Percentiles rank a stretch among this genome's conserved stretches.
Evolutionary conservation across 2,329 filamentous ascomycete genomes (phyloP).

Genomic region (Colletotrichum sp.): DNA sequence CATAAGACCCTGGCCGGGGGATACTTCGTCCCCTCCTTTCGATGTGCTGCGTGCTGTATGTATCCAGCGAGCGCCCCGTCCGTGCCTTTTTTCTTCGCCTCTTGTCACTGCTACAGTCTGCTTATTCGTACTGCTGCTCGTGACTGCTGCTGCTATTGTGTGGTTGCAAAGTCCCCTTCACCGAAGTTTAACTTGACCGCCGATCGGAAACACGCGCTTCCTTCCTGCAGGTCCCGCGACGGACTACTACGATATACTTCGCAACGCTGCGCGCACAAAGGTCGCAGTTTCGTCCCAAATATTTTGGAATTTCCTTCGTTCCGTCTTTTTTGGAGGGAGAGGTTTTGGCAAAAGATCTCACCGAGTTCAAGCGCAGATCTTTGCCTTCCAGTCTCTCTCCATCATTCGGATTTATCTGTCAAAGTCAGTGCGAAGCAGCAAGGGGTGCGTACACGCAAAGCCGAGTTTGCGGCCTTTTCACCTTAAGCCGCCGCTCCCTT

Average conservation of each 20-base stretch:
- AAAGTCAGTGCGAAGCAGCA: neutral
- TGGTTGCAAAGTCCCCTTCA: neutral
- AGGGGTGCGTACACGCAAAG: neutral
- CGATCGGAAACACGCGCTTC: neutral
- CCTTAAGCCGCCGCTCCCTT: neutral
- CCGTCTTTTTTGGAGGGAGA: neutral
- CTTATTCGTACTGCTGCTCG: neutral
- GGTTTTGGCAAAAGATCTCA: neutral
- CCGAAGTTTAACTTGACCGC: conserved; percentile 15
- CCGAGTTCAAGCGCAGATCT: neutral
- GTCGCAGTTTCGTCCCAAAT: neutral
- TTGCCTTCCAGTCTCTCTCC: neutral
- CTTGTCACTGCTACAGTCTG: neutral
- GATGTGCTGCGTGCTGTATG: neutral
- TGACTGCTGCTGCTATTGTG: neutral
- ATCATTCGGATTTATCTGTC: neutral
- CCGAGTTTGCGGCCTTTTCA: neutral
- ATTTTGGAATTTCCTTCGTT: neutral
- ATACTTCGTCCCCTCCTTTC: neutral
- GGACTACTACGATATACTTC: neutral
- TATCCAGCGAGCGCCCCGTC: neutral
- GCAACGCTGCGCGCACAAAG: neutral
- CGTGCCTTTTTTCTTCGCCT: neutral
- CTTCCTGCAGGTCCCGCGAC: neutral
- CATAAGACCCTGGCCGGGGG: neutral